Base-by-base conservation (phyloP, 2,329 filamentous ascomycete genomes). In the Ampelomyces quisqualis region DNA sequence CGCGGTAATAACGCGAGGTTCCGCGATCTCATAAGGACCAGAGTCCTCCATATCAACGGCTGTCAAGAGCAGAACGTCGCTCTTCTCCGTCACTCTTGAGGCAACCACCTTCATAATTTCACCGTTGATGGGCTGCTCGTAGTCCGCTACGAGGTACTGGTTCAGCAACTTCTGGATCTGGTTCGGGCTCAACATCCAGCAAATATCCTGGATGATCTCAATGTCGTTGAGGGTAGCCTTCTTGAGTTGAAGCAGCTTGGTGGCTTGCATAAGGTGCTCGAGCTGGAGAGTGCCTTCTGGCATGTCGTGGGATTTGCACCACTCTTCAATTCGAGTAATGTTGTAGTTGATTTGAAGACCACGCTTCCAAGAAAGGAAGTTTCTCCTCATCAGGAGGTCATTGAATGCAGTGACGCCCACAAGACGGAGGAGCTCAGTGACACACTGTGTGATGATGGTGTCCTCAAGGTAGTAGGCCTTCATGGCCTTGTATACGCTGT, bases 231-330 rank as follows among this genome's bases (percentile, higher is more conserved):
- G 74, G 1, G 93, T 98, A 7, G 93, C 93, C 76, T 98, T 98
- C 84, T 98, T 98, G 51, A 98, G 78, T 70, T 98, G 93, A 52
- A 98, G 78, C 51, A 98, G 84, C 75, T 98, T 98, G 14, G 93
- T 98, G 38, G 93, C 93, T 88, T 97, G 91, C 93, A 98, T 98
- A 57, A 98, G 74, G 76, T 98, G 93, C 76, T 98, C 93, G 41
- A 98, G 80, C 73, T 97, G 91, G 38, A 98, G 79, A 20, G 91
- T 98, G 40, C 93, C 93, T 71, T 98, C 91, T 1, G 93, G 93
- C 91, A 98, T 97, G 59, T 97, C 93, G 69, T 98, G 94, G 64
- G 90, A 95, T 82, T 98, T 98, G 75, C 93, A 98, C 93, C 93
- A 98, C 73, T 98, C 93, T 70, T 98, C 93, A 51, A 98, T 98